These are phyloP conservation scores for Aegilops longissima DNA, from an alignment of 176 grass and related monocot genomes.

Conservation along the genomic window DNA sequence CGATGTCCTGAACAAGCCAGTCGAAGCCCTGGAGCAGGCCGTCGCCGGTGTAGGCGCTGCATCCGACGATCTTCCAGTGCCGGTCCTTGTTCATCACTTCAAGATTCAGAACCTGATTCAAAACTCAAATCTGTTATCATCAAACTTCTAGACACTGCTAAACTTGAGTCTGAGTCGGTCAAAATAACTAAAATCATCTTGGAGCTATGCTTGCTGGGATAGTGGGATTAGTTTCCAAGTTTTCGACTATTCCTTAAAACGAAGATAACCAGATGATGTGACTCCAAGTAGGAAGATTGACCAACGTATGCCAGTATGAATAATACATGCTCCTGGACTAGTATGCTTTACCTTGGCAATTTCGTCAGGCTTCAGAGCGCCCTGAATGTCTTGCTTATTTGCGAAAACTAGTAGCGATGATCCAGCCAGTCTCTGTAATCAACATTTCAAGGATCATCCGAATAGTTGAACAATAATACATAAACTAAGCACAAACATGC, in stretches of 20 bases:
- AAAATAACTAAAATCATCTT: too few species aligned
- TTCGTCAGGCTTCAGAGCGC: conserved; percentile 27
- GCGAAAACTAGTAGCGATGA: conserved; percentile 61
- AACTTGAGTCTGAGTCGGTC: too few species aligned
- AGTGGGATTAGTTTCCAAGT: background rate
- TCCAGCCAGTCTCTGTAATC: conserved; percentile 57
- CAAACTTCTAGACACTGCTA: background rate
- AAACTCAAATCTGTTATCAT: background rate
- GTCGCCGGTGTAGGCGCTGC: conserved; percentile 58
- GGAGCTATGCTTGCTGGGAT: too few species aligned
- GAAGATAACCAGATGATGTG: too few species aligned
- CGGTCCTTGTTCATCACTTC: conserved; percentile 54
- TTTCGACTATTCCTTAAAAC: background rate
- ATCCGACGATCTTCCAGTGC: conserved; percentile 68
- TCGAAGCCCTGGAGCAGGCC: conserved; percentile 73
- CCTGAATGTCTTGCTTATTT: conserved; percentile 77
- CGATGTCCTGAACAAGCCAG: conserved; percentile 76
- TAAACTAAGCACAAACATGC: too few species aligned
- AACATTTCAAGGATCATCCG: background rate
- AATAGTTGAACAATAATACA: background rate
- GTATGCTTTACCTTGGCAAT: background rate
- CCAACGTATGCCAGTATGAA: too few species aligned
- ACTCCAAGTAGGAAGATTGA: too few species aligned
- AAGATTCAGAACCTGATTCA: conserved; percentile 52
- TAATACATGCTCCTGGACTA: too few species aligned